Conservation (phyloP, 2,329 filamentous ascomycete species). For the Calonectria montana region DNA sequence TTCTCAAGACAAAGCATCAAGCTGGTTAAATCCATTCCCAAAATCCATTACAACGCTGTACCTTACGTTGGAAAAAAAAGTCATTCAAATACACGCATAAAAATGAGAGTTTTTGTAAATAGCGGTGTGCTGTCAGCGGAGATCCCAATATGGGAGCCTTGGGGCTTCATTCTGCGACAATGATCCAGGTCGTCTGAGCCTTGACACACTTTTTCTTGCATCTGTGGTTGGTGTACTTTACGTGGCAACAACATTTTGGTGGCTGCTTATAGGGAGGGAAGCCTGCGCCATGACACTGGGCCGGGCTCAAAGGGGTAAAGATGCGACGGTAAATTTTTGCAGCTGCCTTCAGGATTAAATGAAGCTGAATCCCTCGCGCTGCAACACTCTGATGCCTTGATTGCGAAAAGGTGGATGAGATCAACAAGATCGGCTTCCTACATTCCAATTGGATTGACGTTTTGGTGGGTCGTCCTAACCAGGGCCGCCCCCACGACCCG, state of each 20-base stretch:
- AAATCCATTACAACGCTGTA: neutral
- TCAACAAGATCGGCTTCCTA: neutral
- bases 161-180: too few relatives aligned
- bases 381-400: neutral
- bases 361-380: neutral
- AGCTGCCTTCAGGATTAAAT: neutral
- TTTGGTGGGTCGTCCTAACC: neutral
- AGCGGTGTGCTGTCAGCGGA: neutral
- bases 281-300: neutral
- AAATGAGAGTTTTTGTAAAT: neutral
- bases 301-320: neutral
- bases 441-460: neutral
- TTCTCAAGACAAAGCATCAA: neutral
- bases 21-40: too few relatives aligned
- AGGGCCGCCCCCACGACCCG: neutral
- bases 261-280: neutral
- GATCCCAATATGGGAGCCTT: neutral
- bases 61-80: neutral
- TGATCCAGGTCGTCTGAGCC: too few relatives aligned
- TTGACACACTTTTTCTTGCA: neutral
- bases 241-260: neutral
- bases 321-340: neutral
- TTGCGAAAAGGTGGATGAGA: neutral
- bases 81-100: neutral
- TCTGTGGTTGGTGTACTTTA: too few relatives aligned